Evolutionary conservation across 208 protist genomes (phyloP).

Genomic region (Entamoeba invadens): DNA sequence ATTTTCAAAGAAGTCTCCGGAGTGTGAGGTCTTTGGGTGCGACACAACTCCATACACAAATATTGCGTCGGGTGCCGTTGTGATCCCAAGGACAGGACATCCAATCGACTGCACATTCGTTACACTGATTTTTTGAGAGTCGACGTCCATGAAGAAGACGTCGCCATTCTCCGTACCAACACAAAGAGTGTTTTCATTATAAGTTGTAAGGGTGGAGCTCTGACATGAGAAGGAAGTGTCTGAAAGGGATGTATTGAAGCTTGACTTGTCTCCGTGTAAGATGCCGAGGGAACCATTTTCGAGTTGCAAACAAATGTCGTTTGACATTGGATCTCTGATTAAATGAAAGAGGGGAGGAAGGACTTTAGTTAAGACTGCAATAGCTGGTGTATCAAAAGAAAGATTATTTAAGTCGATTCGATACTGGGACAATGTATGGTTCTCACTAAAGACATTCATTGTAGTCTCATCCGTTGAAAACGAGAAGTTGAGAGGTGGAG

Average conservation of each 20-base stretch:
- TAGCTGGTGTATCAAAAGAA: background rate
- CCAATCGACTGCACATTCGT: background rate
- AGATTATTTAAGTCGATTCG: background rate
- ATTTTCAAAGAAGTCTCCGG: background rate
- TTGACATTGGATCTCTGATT: background rate
- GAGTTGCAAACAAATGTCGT: background rate
- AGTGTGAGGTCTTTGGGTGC: background rate
- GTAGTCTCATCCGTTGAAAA: background rate
- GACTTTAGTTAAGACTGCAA: background rate
- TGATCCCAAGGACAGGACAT: background rate
- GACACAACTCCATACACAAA: background rate
- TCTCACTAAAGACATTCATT: background rate
- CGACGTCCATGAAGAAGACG: background rate
- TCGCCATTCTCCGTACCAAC: background rate
- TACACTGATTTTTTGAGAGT: background rate
- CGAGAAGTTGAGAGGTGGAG: background rate
- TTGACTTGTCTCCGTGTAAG: background rate
- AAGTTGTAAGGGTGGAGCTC: background rate
- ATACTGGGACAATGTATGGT: background rate
- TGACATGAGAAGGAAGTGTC: background rate
- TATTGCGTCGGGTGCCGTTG: background rate
- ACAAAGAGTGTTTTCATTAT: background rate
- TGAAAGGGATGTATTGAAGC: background rate
- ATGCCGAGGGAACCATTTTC: background rate
- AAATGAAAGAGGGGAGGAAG: background rate